Evolutionary conservation across 1,284 basidiomycete species (phyloP), one percentile per base, ranked within the genome.

Genomic region (Tranzscheliella williamsii): DNA sequence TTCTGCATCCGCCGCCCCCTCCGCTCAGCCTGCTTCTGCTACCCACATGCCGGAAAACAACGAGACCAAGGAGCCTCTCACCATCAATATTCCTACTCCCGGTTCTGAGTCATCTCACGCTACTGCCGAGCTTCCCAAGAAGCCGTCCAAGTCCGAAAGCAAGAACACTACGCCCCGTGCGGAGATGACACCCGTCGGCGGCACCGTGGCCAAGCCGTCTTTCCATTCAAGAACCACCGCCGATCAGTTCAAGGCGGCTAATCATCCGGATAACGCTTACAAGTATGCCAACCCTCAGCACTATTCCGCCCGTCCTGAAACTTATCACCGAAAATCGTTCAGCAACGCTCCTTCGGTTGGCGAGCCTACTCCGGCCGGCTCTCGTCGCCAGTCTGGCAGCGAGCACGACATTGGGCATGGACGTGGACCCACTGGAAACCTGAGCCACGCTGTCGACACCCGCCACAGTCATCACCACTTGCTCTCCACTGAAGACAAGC

Each of bases 401-500:
- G 51, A 57, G 33, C 41, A 60, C 38, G 66, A 67, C 24, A 27
- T 55, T 18, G 56, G 60, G 24, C 67, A 72, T 30, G 49, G 30
- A 3, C 46, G 67, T 5, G 67, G 67, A 22, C 64, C 67, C 21
- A 66, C 67, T 16, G 43, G 33, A 21, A 46, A 49, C 35, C 49
- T 62, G 29, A 56, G 47, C 29, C 48, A 54, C 17, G 67, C 40
- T 26, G 42, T 64, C 35, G 66, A 68, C 7, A 44, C 53, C n/a
- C 45, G 44, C 17, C 38, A 58, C 51, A 38, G 54, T 37, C 42
- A 55, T 42, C 4, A 34, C 36, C 58, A 55, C 50, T 62, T 64
- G 62, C 38, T 66, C 38, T 64, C 65, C 27, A 30, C 42, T 23
- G 79, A 80, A 54, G 79, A 80, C 56, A 55, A 57, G 49, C 66